Percentiles rank a stretch among this genome's conserved stretches.
Conservation (phyloP, 306 rosid genomes). For the Potentilla sterilis region DNA sequence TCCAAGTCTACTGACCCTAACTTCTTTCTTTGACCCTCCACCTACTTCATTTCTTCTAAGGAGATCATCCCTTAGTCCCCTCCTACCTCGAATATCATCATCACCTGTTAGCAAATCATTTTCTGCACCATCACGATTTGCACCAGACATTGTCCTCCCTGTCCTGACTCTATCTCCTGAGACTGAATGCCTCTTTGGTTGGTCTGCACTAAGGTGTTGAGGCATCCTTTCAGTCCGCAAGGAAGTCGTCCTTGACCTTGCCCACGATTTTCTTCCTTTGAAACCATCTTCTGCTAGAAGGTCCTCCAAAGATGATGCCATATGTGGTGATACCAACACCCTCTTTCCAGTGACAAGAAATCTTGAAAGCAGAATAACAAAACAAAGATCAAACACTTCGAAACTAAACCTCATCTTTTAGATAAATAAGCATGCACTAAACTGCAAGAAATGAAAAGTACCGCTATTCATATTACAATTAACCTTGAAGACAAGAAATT, state of each 20-base stretch:
- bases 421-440: background rate
- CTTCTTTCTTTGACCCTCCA: slow-evolving; percentile 31
- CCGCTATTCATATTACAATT: background rate
- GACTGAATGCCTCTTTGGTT: slow-evolving; percentile 20
- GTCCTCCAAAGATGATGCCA: slow-evolving; percentile 79
- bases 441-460: slow-evolving; percentile 3
- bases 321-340: slow-evolving; percentile 23
- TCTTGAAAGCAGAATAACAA: slow-evolving; percentile 12
- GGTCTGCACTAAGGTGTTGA: slow-evolving; percentile 6
- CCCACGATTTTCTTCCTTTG: slow-evolving; percentile 47
- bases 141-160: slow-evolving; percentile 27
- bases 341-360: slow-evolving; percentile 13
- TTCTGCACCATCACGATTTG: slow-evolving; percentile 2
- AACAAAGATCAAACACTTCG: background rate
- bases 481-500: background rate
- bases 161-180: slow-evolving; percentile 27
- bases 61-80: slow-evolving; percentile 22
- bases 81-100: background rate
- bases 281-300: slow-evolving; percentile 83
- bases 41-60: slow-evolving; percentile 22
- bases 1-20: slow-evolving; percentile 17
- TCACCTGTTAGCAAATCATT: slow-evolving; percentile 16
- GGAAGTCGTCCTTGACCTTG: slow-evolving; percentile 51
- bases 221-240: slow-evolving; percentile 36
- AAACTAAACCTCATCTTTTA: background rate